Percentiles rank a stretch among this genome's conserved stretches.
Conservation (phyloP, 306 rosid species). For the Quercus mongolica region DNA sequence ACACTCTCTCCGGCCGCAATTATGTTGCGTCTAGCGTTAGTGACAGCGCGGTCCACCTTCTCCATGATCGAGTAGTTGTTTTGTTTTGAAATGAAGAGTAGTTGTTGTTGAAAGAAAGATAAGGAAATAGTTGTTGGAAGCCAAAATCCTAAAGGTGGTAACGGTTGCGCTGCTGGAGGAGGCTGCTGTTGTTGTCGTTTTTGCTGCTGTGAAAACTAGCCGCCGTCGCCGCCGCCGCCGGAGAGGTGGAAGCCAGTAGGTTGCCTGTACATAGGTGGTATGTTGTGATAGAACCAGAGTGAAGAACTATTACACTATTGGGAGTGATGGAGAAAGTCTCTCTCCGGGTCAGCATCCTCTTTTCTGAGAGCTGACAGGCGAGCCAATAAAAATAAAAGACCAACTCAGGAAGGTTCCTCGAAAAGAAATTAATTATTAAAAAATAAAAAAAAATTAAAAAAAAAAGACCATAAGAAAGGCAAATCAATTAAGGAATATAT, state of each 20-base stretch:
- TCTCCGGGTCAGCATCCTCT: too few relatives aligned
- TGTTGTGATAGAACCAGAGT: too few relatives aligned
- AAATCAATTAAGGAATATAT: too few relatives aligned
- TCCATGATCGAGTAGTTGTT: neutral
- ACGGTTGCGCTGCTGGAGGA: conserved; percentile 7
- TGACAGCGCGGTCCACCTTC: conserved; percentile 40
- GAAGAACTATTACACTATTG: too few relatives aligned
- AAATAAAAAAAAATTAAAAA: too few relatives aligned
- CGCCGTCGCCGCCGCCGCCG: conserved; percentile 14
- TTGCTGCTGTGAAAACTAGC: neutral
- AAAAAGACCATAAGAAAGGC: too few relatives aligned
- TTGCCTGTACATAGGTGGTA: conserved; percentile 41
- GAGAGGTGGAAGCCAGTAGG: conserved; percentile 15
- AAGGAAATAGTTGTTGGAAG: neutral
- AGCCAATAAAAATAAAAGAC: too few relatives aligned
- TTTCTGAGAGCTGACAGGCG: too few relatives aligned
- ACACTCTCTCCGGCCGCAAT: conserved; percentile 48
- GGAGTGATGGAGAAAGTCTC: too few relatives aligned
- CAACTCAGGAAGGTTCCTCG: too few relatives aligned
- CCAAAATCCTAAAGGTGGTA: neutral
- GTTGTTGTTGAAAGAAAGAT: neutral
- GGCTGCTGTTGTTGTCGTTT: neutral
- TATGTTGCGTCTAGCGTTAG: conserved; percentile 41
- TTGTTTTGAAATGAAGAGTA: neutral
- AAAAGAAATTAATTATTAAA: too few relatives aligned